phyloP scores from a whole-genome alignment of 106 monocot species.

The Gastrodia elata region DNA sequence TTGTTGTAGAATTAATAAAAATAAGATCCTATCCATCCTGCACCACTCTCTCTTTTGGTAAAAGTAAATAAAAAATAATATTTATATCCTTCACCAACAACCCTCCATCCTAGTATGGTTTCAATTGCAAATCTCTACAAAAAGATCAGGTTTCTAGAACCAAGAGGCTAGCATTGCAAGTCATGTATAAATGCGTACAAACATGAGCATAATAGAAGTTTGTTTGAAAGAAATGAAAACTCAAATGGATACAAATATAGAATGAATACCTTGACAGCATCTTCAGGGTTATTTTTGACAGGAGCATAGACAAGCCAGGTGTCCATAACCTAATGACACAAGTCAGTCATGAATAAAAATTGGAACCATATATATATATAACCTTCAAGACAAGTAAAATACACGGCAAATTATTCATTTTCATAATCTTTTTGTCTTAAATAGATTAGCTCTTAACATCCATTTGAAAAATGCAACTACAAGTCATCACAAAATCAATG shows the following conservation, averaged over 20 bases:
- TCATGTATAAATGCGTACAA: too few species aligned
- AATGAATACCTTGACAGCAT: slow-evolving; percentile 78
- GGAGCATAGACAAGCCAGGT: slow-evolving; percentile 96
- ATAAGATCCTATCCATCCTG: too few species aligned
- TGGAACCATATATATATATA: neutral
- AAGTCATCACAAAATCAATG: neutral
- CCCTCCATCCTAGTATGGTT: too few species aligned
- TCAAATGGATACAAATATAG: neutral
- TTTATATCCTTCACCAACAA: too few species aligned
- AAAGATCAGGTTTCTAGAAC: too few species aligned
- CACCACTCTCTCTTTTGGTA: too few species aligned
- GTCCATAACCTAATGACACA: slow-evolving; percentile 64
- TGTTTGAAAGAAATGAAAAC: neutral
- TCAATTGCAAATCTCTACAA: too few species aligned
- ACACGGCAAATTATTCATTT: neutral
- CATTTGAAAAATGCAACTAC: neutral
- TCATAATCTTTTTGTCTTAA: neutral
- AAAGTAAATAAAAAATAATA: too few species aligned
- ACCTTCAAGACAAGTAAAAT: neutral
- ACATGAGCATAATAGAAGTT: neutral
- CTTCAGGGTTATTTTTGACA: slow-evolving; percentile 98
- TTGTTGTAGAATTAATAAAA: too few species aligned
- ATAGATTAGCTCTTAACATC: neutral
- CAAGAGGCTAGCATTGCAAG: too few species aligned
- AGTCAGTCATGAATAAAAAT: slow-evolving; percentile 5